phyloP scores from a whole-genome alignment of 2,329 filamentous ascomycete species.

The Cryphonectria parasitica region DNA sequence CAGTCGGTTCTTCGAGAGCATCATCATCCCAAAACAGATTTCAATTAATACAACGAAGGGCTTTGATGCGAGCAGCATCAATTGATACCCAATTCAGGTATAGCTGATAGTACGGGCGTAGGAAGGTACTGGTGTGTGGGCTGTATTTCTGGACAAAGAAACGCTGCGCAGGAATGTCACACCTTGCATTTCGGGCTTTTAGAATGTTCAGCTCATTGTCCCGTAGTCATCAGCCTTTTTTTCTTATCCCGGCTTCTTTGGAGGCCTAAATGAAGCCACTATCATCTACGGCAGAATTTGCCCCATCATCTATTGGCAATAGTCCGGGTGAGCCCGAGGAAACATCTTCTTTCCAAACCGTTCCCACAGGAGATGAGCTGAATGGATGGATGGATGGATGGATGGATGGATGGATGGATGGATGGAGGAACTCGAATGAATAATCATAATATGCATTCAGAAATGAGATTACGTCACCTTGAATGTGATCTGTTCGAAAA shows the following conservation, averaged over 20 bases:
- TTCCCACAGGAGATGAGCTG: background rate
- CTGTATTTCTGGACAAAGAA: background rate
- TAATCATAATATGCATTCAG: background rate
- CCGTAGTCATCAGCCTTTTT: background rate
- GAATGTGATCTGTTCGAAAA: background rate
- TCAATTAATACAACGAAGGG: background rate
- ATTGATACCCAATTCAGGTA: background rate
- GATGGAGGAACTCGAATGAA: background rate
- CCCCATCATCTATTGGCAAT: background rate
- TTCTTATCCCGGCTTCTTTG: background rate
- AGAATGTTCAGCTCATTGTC: background rate
- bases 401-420: background rate
- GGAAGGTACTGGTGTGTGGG: background rate
- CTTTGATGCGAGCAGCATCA: background rate
- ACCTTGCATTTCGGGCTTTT: background rate
- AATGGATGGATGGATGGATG: background rate
- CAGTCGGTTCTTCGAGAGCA: background rate
- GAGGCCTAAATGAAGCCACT: background rate
- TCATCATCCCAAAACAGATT: background rate
- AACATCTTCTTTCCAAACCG: too few relatives aligned
- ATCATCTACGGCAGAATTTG: background rate
- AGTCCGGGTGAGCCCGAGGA: background rate
- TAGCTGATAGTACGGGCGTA: background rate
- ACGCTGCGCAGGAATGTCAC: background rate
- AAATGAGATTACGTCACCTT: background rate